phyloP scores from a whole-genome alignment of 257 asterid genomes.

The Henckelia pumila region DNA sequence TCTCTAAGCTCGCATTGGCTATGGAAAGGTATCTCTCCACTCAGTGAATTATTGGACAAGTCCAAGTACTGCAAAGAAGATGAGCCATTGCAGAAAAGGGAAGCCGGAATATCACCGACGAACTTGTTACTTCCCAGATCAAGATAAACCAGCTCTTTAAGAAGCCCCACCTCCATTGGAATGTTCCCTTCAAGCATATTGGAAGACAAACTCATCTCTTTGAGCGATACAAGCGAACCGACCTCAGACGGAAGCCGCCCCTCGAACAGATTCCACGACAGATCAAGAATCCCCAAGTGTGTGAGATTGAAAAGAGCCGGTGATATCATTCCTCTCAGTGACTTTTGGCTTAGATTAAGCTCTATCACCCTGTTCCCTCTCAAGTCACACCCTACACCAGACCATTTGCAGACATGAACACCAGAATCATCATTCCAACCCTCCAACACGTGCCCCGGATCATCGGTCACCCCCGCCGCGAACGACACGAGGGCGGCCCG shows the following conservation, averaged over 20 bases:
- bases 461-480: constrained; percentile 44
- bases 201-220: constrained; percentile 59
- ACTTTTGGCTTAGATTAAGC: constrained; percentile 58
- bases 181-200: constrained; percentile 58
- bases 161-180: constrained; percentile 49
- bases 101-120: constrained; percentile 51
- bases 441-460: constrained; percentile 45
- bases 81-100: constrained; percentile 57
- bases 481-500: constrained; percentile 61
- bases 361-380: constrained; percentile 39
- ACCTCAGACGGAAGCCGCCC: constrained; percentile 63
- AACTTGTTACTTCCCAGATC: constrained; percentile 67
- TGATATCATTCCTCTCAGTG: constrained; percentile 57
- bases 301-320: constrained; percentile 52
- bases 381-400: constrained; percentile 54
- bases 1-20: constrained; percentile 46
- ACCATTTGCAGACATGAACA: constrained; percentile 56
- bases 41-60: constrained; percentile 74
- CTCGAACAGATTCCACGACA: constrained; percentile 56
- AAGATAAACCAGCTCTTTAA: constrained; percentile 49
- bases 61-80: constrained; percentile 54
- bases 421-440: constrained; percentile 48
- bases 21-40: constrained; percentile 52
- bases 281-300: constrained; percentile 54
- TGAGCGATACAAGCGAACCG: constrained; percentile 43